Percentiles rank a stretch among this genome's conserved stretches.
Conservation (phyloP, 169 alveolate species). For the Theileria sp. region DNA sequence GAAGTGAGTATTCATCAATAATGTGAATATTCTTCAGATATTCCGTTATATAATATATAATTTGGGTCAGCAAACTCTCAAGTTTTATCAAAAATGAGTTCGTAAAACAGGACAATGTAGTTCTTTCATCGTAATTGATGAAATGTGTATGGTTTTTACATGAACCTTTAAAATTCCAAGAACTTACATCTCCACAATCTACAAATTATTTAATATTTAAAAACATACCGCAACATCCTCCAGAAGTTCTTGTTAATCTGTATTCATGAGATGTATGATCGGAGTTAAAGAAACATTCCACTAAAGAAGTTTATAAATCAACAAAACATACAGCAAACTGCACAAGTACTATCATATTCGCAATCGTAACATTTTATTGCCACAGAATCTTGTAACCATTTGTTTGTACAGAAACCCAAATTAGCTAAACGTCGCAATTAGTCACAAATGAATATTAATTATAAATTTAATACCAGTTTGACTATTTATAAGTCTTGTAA, state of each 20-base stretch:
- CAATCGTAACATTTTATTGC: constrained; percentile 66
- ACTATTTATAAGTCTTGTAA: constrained; percentile 9
- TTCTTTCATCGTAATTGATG: constrained; percentile 18
- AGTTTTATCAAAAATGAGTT: constrained; percentile 26
- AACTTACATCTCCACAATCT: constrained; percentile 63
- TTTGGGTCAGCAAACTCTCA: constrained; percentile 18
- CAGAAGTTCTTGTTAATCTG: constrained; percentile 46
- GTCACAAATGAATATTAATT: not conserved
- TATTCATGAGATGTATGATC: constrained; percentile 55
- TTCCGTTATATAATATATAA: constrained; percentile 8
- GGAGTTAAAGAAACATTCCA: constrained; percentile 58
- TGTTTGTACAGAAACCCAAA: constrained; percentile 57
- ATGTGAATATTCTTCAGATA: constrained; percentile 16
- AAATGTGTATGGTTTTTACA: constrained; percentile 40
- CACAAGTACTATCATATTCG: constrained; percentile 62
- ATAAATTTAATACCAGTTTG: not conserved
- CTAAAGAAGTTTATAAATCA: not conserved
- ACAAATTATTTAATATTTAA: not conserved
- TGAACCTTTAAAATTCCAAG: constrained; percentile 61
- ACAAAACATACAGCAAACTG: constrained; percentile 46
- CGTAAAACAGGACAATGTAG: constrained; percentile 26
- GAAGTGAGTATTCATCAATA: constrained; percentile 12
- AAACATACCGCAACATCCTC: constrained; percentile 61
- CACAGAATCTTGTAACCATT: constrained; percentile 63
- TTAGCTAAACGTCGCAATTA: constrained; percentile 2